Evolutionary conservation across 345 rosid genomes (phyloP), one percentile per base, ranked within the genome.

Genomic region (Mallotus nudiflorus): DNA sequence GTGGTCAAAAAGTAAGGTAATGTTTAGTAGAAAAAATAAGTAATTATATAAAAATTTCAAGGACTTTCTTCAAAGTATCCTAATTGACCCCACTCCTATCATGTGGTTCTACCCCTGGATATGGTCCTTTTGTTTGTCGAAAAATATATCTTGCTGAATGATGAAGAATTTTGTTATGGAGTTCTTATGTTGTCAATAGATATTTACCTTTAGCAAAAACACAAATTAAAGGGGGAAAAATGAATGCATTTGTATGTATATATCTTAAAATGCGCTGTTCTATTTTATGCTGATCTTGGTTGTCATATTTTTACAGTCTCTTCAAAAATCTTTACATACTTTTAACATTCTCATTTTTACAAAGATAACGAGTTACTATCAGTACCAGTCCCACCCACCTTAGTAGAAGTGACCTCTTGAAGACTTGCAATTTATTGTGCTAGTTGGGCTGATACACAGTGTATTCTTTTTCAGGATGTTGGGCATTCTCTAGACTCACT

Each of bases 401-500:
- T 24, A 24, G 22, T 16, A 27, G 37, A 25, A 20, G 10, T 52
- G 20, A 24, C 59, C 52, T 27, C n/a, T 63, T 44, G 67, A 44
- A 57, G 22, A 0, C 52, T 24, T 28, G 28, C 18, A 16, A 45
- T 16, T 63, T 44, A 27, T 63, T 39, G 14, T 63, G 53, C 45
- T 15, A 25, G 37, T 27, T 45, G 31, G 19, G 16, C 45, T 24
- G n/a, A 62, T 40, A 25, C 12, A 35, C 29, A 11, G 54, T 2
- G 0, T 37, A 6, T 35, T 72, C 31, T 67, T 65, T 24, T 72
- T 60, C 73, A 91, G 97, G 93, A 87, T 67, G 87, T 88, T 65
- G 82, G 86, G 45, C 89, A 81, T 83, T 87, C 95, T 14, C 80
- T 94, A 49, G 91, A 89, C 72, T 83, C 91, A 29, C 79, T 86